phyloP scores from a whole-genome alignment of 148 eudicot genomes.

The Rhododendron molle region DNA sequence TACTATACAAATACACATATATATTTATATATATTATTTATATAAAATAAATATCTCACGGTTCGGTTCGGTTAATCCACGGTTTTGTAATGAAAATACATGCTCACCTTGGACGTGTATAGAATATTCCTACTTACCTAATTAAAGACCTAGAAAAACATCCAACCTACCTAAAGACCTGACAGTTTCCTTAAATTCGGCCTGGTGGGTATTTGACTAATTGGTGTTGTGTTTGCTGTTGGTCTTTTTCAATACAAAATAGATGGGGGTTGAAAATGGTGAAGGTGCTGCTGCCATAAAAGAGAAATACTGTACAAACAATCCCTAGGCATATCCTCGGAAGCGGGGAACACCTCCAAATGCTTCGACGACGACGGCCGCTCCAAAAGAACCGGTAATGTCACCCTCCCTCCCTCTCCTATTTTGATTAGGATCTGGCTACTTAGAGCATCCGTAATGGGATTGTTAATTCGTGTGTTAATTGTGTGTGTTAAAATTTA shows the following conservation, averaged over 20 bases:
- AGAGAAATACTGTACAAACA: slow-evolving; percentile 16
- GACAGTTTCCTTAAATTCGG: neutral
- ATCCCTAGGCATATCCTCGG: slow-evolving; percentile 25
- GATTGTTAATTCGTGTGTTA: too few species aligned
- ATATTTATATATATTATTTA: too few species aligned
- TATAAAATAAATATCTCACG: too few species aligned
- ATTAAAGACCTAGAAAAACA: neutral
- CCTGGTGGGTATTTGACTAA: neutral
- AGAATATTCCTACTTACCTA: neutral
- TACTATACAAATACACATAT: too few species aligned
- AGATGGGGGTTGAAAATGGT: slow-evolving; percentile 27
- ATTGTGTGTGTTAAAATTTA: too few species aligned
- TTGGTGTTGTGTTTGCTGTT: neutral
- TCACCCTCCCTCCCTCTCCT: neutral
- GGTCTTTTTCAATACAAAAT: neutral
- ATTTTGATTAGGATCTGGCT: too few species aligned
- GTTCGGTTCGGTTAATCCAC: too few species aligned
- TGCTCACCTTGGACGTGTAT: too few species aligned
- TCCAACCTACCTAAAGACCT: neutral
- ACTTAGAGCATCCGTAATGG: too few species aligned
- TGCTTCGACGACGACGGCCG: slow-evolving; percentile 53
- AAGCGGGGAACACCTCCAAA: slow-evolving; percentile 21
- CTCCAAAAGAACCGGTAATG: slow-evolving; percentile 40
- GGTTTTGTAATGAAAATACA: too few species aligned
- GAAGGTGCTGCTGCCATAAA: neutral